Base-by-base conservation (phyloP, 176 grass and related monocot species). In the Rhynchospora tenuis region DNA sequence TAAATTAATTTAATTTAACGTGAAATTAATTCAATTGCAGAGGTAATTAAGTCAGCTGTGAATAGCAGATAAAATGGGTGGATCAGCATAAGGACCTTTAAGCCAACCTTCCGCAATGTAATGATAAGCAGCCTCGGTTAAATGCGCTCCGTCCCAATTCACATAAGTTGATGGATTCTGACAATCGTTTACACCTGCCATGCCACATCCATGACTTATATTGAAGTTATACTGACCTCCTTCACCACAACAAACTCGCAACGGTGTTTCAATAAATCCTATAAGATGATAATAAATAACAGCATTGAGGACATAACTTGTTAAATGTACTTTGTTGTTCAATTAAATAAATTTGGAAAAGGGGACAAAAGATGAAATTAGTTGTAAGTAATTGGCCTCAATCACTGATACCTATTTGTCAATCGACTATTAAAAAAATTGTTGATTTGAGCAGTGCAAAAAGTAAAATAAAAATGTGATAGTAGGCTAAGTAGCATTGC, bases 221-320 rank as follows among this genome's bases (percentile, higher is more conserved):
- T 81, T 11, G 23, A 81, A 29, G 52, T 81, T 81, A 10, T 81
- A 81, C 11, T 81, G 28, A 20, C 44, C 13, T 19, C 52, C 78
- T 0, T 58, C 44, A 45, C 52, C 78, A 48, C 52, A 81, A 17
- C 78, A 81, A 81, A 11, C 12, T 62, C 45, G 85, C 70, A 82
- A 81, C 26, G 86, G n/a, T 17, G 81, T 84, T 27, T 22, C 55
- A 1, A 7, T 87, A 22, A 94, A 87, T 64, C 89, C 89, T 94
- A 52, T 29, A 84, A 33, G 3, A 33, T 3, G 31, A 28, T 22
- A 16, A 9, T 2, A 38, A 48, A 10, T 22, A 0, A 9, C 19
- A 8, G 8, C n/a, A 10, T 22, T 61, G 59, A 23, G 59, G 31
- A 23, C 31, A 61, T 24, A 19, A 9, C 1, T 33, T 33, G 31